Evolutionary conservation across 306 rosid genomes (phyloP).

Genomic region (Cajanus cajan): DNA sequence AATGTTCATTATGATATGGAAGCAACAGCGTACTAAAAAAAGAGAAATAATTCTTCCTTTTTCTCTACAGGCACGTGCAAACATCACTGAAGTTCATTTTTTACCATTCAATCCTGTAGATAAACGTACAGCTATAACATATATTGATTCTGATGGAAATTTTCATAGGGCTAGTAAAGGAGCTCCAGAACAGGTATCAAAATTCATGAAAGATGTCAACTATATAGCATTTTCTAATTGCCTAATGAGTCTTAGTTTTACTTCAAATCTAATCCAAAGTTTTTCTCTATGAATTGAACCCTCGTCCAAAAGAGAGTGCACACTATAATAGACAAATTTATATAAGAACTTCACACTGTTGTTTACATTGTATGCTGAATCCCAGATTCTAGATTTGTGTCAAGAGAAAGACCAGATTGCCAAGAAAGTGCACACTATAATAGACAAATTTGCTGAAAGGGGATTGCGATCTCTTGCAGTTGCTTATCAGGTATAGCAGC

Average conservation of each 20-base stretch:
- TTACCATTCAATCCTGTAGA: constrained; percentile 89
- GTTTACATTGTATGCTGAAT: constrained; percentile 16
- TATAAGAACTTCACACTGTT: constrained; percentile 30
- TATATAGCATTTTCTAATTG: background rate
- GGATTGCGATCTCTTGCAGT: constrained; percentile 86
- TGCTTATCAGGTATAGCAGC: constrained; percentile 64
- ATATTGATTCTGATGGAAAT: constrained; percentile 62
- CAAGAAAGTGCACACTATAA: constrained; percentile 62
- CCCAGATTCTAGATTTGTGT: constrained; percentile 71
- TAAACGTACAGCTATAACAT: constrained; percentile 88
- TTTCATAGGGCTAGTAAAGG: constrained; percentile 85
- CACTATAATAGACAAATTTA: no score
- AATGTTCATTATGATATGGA: constrained; percentile 12
- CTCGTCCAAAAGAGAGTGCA: background rate
- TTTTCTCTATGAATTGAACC: constrained; percentile 22
- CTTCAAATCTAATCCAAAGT: constrained; percentile 13
- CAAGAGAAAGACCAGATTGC: constrained; percentile 65
- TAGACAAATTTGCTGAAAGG: constrained; percentile 90
- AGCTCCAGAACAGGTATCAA: constrained; percentile 85
- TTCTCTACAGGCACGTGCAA: constrained; percentile 64
- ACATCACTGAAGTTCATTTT: constrained; percentile 80
- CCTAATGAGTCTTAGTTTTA: constrained; percentile 1
- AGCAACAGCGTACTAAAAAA: constrained; percentile 5
- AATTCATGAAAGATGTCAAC: background rate
- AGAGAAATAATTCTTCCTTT: constrained; percentile 1